Evolutionary conservation across 2,329 filamentous ascomycete species (phyloP), one percentile per base, ranked within the genome.

Genomic region (Penicillium griseofulvum): DNA sequence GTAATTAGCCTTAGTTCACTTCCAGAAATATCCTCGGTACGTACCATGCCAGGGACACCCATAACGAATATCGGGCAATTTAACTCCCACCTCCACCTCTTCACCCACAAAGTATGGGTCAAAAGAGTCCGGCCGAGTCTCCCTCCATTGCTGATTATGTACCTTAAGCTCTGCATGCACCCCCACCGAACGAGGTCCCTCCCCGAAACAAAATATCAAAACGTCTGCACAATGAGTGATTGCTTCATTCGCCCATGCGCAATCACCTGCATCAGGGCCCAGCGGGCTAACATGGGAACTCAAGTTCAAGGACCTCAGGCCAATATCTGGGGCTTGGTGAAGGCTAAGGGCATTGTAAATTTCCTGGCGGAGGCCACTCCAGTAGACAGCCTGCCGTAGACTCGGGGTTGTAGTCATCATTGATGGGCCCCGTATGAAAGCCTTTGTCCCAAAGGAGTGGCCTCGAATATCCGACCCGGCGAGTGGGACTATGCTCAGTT

Each of bases 171-270:
- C 52, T 17, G 52, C 56, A 56, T 65, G 56, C 49, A 57, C 61
- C 24, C 45, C 39, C 31, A 34, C 51, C 3, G 60, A 60, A 24
- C 54, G 57, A 17, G 55, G 52, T 5, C 46, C 54, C 28, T 54
- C 48, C 33, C 65, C 64, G 16, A 66, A 66, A 33, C 58, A 65
- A 34, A 64, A 66, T n/a, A 62, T 36, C 12, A 67, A 57, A n/a
- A 67, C 60, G 45, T 66, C 63, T 7, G 65, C 64, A 41, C 62
- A 64, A 42, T 65, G 63, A 19, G 63, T 61, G 31, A 76, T 76
- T 17, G 74, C 75, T 11, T 74, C 68, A 33, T 74, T 76, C 17
- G 75, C 74, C 75, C 74, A 77, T 7, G 71, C 66, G 5, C 72
- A 74, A 52, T 77, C 74, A 24, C 70, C 70, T 16, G 71, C 68